Percentiles rank a stretch among this genome's conserved stretches.
Conservation (phyloP, 441 rosid species). For the Erodium chrysanthum region DNA sequence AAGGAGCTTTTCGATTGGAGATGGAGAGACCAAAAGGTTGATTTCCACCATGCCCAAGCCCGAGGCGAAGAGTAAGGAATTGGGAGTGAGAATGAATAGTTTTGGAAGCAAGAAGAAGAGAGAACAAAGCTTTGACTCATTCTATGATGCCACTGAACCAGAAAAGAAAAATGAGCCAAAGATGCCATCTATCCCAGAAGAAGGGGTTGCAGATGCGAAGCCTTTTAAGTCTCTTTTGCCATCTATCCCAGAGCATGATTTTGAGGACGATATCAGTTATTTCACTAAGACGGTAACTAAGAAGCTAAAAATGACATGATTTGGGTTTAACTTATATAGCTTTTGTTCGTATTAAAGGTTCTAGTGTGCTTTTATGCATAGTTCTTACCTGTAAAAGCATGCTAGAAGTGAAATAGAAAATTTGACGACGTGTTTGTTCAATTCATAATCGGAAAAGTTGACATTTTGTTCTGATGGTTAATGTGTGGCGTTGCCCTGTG, state of each 20-base stretch:
- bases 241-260: constrained; percentile 30
- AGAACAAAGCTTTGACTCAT: constrained; percentile 44
- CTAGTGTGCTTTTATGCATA: not conserved
- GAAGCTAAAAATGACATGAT: not conserved
- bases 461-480: constrained; percentile 1
- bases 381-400: not conserved
- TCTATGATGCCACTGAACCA: constrained; percentile 28
- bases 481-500: not conserved
- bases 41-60: constrained; percentile 25
- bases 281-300: constrained; percentile 67
- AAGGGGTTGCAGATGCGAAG: constrained; percentile 12
- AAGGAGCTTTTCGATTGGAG: constrained; percentile 19
- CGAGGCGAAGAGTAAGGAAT: constrained; percentile 59
- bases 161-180: constrained; percentile 22
- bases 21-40: constrained; percentile 15
- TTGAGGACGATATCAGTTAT: constrained; percentile 64
- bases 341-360: not conserved
- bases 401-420: not conserved
- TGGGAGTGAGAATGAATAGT: constrained; percentile 37
- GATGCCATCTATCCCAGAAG: constrained; percentile 11
- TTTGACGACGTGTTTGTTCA: not conserved
- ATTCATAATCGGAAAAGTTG: not conserved
- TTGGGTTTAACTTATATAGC: not conserved
- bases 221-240: not conserved
- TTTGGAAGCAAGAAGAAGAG: constrained; percentile 83